Evolutionary conservation across 495 filamentous ascomycete species (phyloP).

Genomic region (Tetracladium marchalianum): DNA sequence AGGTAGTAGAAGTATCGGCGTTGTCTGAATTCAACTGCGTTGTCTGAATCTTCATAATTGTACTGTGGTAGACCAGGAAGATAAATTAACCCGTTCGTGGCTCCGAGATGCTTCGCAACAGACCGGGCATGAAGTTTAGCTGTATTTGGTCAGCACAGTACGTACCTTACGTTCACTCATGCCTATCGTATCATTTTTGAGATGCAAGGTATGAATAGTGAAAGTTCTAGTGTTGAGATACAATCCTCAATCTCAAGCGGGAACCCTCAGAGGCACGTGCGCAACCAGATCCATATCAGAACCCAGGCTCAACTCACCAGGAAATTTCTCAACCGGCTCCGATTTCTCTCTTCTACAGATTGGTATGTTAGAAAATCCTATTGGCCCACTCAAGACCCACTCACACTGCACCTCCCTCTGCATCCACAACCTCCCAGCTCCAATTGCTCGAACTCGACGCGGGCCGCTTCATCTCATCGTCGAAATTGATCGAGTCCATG

Average conservation of each 20-base stretch:
- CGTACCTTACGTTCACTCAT: too few relatives aligned
- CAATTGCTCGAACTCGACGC: conserved; percentile 1
- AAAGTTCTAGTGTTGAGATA: background rate
- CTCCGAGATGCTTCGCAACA: conserved; percentile 56
- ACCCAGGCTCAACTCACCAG: conserved; percentile 1
- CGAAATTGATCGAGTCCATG: too few relatives aligned
- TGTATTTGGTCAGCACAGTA: conserved; percentile 23
- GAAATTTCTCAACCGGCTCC: conserved; percentile 10
- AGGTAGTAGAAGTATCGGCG: conserved; percentile 93
- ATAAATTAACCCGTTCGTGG: conserved; percentile 52
- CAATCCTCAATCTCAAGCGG: background rate
- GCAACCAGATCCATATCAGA: background rate
- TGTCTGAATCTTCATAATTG: conserved; percentile 51
- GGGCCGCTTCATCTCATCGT: background rate
- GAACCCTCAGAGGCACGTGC: background rate
- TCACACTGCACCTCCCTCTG: conserved; percentile 1
- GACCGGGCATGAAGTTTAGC: conserved; percentile 74
- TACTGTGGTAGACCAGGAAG: conserved; percentile 38
- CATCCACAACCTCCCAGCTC: background rate
- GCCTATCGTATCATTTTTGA: too few relatives aligned
- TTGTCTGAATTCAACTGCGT: conserved; percentile 47
- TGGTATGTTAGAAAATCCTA: background rate
- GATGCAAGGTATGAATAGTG: too few relatives aligned
- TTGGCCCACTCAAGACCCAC: background rate
- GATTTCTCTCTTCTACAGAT: conserved; percentile 2